phyloP scores from a whole-genome alignment of 1,139 yeast genomes.

The Magnusiomyces paraingens region DNA sequence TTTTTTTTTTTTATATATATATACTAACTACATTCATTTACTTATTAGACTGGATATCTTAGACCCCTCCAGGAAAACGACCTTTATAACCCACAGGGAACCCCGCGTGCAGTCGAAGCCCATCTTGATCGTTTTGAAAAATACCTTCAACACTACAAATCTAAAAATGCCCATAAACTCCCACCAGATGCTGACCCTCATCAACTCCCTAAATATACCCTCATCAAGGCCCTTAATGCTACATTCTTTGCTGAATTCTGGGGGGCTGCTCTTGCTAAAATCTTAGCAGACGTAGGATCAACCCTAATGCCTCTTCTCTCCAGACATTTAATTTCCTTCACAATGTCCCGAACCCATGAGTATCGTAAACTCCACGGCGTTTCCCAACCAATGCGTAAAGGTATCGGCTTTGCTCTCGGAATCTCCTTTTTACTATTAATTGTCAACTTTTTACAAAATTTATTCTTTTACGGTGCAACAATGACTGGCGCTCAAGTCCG shows the following conservation, averaged over 20 bases:
- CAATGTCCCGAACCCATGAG: conserved; percentile 26
- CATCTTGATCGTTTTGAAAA: conserved; percentile 38
- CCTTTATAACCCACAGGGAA: conserved; percentile 47
- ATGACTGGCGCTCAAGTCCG: conserved; percentile 64
- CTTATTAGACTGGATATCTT: conserved; percentile 46
- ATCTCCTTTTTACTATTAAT: conserved; percentile 42
- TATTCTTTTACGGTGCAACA: conserved; percentile 54
- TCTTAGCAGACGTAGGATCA: conserved; percentile 44
- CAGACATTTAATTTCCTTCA: conserved; percentile 47
- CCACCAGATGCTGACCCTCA: conserved; percentile 17
- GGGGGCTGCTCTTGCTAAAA: conserved; percentile 39
- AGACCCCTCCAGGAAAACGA: conserved; percentile 63
- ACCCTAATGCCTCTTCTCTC: conserved; percentile 47
- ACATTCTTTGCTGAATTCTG: conserved; percentile 52
- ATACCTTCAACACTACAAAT: conserved; percentile 35
- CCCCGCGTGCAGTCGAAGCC: conserved; percentile 44
- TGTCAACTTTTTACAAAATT: conserved; percentile 52
- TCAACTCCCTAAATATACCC: conserved; percentile 38
- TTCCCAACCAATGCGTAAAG: conserved; percentile 37
- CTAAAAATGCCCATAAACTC: not conserved
- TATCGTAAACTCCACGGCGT: conserved; percentile 17
- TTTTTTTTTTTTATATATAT: no score
- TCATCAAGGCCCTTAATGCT: conserved; percentile 44
- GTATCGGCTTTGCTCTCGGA: conserved; percentile 59
- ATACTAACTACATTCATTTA: not conserved